phyloP scores from a whole-genome alignment of 192 early-diverging fungal genomes.

The Coemansia sp. region DNA sequence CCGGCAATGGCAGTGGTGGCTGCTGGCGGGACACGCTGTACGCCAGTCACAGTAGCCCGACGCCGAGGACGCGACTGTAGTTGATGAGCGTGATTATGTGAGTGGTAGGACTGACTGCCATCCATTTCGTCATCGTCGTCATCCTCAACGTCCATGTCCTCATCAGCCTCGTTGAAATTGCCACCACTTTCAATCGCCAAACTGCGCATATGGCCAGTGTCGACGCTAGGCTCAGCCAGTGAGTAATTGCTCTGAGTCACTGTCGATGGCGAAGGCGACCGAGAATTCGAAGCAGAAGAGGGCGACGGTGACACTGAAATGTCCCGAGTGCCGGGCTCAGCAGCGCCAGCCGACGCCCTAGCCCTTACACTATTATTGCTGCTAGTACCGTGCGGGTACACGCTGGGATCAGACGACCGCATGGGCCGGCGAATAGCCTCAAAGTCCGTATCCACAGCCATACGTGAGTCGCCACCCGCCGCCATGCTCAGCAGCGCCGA shows the following conservation, averaged over 20 bases:
- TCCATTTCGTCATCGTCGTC: slow-evolving; percentile 9
- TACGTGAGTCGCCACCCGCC: slow-evolving; percentile 35
- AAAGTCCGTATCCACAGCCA: slow-evolving; percentile 19
- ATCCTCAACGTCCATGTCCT: slow-evolving; percentile 20
- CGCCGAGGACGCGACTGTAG: slow-evolving; percentile 32
- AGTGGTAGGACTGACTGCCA: background rate
- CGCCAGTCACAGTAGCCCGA: slow-evolving; percentile 39
- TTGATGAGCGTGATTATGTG: background rate
- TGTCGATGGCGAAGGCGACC: background rate
- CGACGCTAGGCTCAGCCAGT: background rate
- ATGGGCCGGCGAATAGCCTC: slow-evolving; percentile 24
- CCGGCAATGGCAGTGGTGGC: background rate
- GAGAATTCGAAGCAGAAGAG: slow-evolving; percentile 10
- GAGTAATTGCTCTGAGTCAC: background rate
- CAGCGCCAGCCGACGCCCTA: slow-evolving; percentile 11
- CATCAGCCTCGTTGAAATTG: slow-evolving; percentile 15
- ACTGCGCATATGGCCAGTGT: slow-evolving; percentile 1
- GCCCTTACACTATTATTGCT: background rate
- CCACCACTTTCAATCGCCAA: background rate
- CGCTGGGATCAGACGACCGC: slow-evolving; percentile 49
- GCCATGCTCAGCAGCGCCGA: slow-evolving; percentile 58
- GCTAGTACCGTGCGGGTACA: slow-evolving; percentile 27
- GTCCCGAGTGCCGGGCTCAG: slow-evolving; percentile 47
- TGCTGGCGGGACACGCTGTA: slow-evolving; percentile 17
- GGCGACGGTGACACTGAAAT: slow-evolving; percentile 55